Percentiles rank a stretch among this genome's conserved stretches.
Conservation (phyloP, 2,329 filamentous ascomycete genomes). For the Fulvia fulva region DNA sequence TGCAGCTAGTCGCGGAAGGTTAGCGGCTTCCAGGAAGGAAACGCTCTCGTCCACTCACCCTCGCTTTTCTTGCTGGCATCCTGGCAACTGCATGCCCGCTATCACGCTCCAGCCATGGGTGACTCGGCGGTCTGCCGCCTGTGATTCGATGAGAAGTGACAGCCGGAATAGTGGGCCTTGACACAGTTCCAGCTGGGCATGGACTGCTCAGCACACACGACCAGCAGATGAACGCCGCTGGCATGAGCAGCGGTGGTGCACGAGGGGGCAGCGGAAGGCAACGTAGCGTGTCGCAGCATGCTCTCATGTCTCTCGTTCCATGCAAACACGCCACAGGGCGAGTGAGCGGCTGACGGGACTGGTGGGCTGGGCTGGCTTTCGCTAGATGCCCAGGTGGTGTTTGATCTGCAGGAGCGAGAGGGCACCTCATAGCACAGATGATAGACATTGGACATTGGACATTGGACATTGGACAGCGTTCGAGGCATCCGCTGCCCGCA, state of each 20-base stretch:
- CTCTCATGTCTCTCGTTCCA: background rate
- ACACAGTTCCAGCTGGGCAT: conserved; percentile 10
- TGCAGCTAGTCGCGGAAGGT: too few relatives aligned
- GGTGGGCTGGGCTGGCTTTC: background rate
- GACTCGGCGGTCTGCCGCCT: conserved; percentile 1
- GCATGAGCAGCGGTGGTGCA: background rate
- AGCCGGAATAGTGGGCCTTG: conserved; percentile 14
- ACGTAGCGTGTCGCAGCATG: background rate
- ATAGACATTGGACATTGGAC: too few relatives aligned
- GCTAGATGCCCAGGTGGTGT: background rate
- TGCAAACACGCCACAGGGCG: background rate
- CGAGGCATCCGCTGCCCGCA: background rate
- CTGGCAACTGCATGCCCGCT: too few relatives aligned
- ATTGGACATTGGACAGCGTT: background rate
- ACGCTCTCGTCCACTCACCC: too few relatives aligned
- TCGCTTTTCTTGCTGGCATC: too few relatives aligned
- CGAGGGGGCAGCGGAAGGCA: too few relatives aligned
- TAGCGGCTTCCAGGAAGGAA: conserved; percentile 11
- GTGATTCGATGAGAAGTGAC: conserved; percentile 21
- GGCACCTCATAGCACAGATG: background rate
- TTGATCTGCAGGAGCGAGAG: background rate
- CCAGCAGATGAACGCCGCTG: background rate
- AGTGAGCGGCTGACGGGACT: background rate
- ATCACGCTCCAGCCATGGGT: too few relatives aligned
- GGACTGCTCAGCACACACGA: background rate